phyloP scores from a whole-genome alignment of 495 filamentous ascomycete genomes.

The Sabuloglossum arenarium region DNA sequence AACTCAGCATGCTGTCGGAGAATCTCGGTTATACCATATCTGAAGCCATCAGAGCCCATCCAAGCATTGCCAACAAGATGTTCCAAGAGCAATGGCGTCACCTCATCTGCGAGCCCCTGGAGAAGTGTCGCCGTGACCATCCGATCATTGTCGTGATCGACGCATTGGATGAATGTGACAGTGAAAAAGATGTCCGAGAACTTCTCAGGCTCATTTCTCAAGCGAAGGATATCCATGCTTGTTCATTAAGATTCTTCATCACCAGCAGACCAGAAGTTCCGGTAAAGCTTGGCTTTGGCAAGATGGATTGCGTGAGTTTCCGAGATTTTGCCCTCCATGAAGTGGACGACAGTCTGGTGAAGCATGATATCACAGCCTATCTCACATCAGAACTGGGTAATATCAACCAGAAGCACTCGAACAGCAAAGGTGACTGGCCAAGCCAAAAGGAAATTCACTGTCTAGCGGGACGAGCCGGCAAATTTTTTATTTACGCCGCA shows the following conservation, averaged over 20 bases:
- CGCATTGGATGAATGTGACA: constrained; percentile 11
- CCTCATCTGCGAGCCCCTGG: constrained; percentile 8
- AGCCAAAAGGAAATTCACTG: background rate
- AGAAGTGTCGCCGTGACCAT: constrained; percentile 2
- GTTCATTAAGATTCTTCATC: constrained; percentile 9
- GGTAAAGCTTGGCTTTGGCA: background rate
- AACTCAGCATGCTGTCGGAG: too few species aligned
- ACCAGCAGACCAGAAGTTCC: constrained; percentile 7
- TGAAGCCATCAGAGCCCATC: constrained; percentile 3
- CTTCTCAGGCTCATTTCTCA: constrained; percentile 10
- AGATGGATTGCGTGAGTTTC: too few species aligned
- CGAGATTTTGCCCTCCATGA: too few species aligned
- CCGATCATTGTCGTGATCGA: constrained; percentile 8
- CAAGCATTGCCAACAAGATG: constrained; percentile 2
- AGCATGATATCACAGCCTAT: background rate
- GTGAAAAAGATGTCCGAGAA: constrained; percentile 9
- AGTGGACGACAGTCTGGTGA: too few species aligned
- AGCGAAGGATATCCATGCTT: too few species aligned
- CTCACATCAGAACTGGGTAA: background rate
- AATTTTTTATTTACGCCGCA: constrained; percentile 5
- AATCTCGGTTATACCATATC: too few species aligned
- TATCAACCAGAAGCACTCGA: background rate
- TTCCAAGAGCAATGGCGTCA: constrained; percentile 9
- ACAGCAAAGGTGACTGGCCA: background rate
- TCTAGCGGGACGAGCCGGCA: constrained; percentile 6